These are phyloP conservation scores for Salix arbutifolia DNA, from an alignment of 345 rosid genomes.

Conservation along the genomic window DNA sequence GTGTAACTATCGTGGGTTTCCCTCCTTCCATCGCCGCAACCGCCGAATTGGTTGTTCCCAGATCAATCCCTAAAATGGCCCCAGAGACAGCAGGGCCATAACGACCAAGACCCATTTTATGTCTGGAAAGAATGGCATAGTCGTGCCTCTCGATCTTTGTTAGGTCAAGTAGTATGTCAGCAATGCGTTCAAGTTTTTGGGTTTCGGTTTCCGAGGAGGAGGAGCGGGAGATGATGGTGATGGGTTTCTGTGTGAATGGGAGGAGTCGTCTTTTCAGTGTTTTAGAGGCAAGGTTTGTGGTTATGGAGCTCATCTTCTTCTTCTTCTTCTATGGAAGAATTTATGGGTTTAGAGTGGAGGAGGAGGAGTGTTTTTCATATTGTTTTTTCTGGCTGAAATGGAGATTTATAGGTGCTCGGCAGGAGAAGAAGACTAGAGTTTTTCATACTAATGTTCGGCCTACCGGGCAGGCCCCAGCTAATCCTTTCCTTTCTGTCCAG, in stretches of 20 bases:
- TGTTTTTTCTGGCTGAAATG: no score
- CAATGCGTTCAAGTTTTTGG: slow-evolving; percentile 80
- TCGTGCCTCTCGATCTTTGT: slow-evolving; percentile 70
- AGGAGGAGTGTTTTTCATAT: not conserved
- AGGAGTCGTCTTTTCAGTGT: slow-evolving; percentile 10
- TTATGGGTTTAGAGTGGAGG: not conserved
- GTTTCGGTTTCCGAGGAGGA: slow-evolving; percentile 35
- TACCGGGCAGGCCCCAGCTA: no score
- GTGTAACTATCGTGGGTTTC: slow-evolving; percentile 89
- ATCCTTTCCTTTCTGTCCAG: slow-evolving; percentile 2
- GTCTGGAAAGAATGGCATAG: slow-evolving; percentile 69
- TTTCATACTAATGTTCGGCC: no score
- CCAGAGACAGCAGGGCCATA: slow-evolving; percentile 55
- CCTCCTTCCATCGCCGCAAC: slow-evolving; percentile 99
- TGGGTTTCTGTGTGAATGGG: not conserved
- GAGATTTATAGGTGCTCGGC: not conserved
- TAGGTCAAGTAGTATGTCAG: slow-evolving; percentile 66
- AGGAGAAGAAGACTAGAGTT: no score
- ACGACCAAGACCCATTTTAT: slow-evolving; percentile 62
- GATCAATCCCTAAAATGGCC: slow-evolving; percentile 60
- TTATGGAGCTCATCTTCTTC: not conserved
- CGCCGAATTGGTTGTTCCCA: slow-evolving; percentile 95
- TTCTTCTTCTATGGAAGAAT: not conserved
- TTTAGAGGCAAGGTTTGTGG: not conserved
- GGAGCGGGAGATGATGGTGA: slow-evolving; percentile 28